Evolutionary conservation across 2,329 filamentous ascomycete genomes (phyloP).

Genomic region (Botrytis fragariae): DNA sequence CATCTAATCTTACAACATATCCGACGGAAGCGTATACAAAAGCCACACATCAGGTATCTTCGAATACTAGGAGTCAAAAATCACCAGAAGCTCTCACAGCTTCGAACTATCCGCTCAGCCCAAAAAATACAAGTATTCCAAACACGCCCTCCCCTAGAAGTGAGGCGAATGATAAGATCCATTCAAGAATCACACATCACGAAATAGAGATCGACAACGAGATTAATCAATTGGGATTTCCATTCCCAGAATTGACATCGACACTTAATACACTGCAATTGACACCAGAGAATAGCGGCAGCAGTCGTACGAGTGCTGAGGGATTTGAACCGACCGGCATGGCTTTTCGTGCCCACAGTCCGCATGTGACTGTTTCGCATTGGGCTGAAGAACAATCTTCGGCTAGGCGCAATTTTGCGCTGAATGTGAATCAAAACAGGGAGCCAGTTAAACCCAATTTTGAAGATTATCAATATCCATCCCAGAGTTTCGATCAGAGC

Average conservation of each 20-base stretch:
- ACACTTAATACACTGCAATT: constrained; percentile 30
- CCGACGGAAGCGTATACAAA: constrained; percentile 26
- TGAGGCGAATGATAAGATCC: constrained; percentile 27
- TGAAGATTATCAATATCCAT: constrained; percentile 23
- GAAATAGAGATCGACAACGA: constrained; percentile 29
- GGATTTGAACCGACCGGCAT: constrained; percentile 32
- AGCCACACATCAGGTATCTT: constrained; percentile 24
- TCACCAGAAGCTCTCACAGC: constrained; percentile 24
- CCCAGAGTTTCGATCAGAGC: constrained; percentile 13
- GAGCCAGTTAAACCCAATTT: constrained; percentile 1
- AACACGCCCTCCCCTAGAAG: constrained; percentile 33
- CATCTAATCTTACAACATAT: constrained; percentile 21
- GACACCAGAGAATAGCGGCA: constrained; percentile 38
- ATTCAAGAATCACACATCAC: constrained; percentile 29
- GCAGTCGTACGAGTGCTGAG: constrained; percentile 37
- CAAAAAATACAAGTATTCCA: constrained; percentile 32
- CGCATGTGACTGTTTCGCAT: constrained; percentile 31
- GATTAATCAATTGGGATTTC: constrained; percentile 25
- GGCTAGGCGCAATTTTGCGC: constrained; percentile 19
- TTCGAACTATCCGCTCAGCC: constrained; percentile 35
- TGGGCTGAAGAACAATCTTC: constrained; percentile 28
- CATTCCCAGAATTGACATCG: constrained; percentile 21
- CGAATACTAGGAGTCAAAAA: constrained; percentile 24
- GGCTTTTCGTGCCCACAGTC: constrained; percentile 28
- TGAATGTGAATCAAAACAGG: constrained; percentile 21